A percentile compares a stretch with the other conserved stretches of the same genome.
phyloP scores from a whole-genome alignment of 2,329 filamentous ascomycete genomes.

The Fusarium chaquense region DNA sequence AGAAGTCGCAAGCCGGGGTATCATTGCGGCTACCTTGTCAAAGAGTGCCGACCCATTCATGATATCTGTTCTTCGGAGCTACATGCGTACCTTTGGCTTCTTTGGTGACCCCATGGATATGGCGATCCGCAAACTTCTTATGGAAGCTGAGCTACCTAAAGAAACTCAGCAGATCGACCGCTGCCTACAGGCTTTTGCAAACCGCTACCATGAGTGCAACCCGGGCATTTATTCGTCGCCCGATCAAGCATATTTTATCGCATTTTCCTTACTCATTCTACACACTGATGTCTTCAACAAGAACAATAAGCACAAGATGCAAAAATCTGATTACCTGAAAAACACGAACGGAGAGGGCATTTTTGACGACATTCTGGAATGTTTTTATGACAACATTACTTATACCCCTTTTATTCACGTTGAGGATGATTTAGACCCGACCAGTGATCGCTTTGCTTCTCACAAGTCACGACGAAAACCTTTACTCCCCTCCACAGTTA shows the following conservation, averaged over 20 bases:
- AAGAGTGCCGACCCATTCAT: constrained; percentile 89
- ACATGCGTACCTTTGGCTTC: constrained; percentile 94
- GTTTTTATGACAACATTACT: constrained; percentile 98
- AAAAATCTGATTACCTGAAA: constrained; percentile 93
- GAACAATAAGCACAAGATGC: constrained; percentile 99
- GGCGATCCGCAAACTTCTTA: constrained; percentile 93
- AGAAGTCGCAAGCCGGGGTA: constrained; percentile 80
- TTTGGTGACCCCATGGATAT: constrained; percentile 98
- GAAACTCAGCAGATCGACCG: constrained; percentile 99
- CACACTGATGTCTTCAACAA: constrained; percentile 99
- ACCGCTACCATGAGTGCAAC: constrained; percentile 98
- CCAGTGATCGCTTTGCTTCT: constrained; percentile 77
- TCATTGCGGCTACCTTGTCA: constrained; percentile 86
- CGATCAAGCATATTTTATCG: constrained; percentile 98
- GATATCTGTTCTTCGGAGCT: constrained; percentile 86
- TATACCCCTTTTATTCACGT: constrained; percentile 99
- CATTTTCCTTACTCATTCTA: constrained; percentile 94
- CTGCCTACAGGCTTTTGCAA: constrained; percentile 92
- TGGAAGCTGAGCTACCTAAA: constrained; percentile 95
- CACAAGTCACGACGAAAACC: constrained; percentile 79
- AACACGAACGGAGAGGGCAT: constrained; percentile 93
- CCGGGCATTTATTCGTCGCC: constrained; percentile 91
- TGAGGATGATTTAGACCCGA: constrained; percentile 88
- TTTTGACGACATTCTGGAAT: constrained; percentile 92
- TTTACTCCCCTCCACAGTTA: constrained; percentile 73